Conservation (phyloP, 2,329 filamentous ascomycete species). For the Penicillium freii region DNA sequence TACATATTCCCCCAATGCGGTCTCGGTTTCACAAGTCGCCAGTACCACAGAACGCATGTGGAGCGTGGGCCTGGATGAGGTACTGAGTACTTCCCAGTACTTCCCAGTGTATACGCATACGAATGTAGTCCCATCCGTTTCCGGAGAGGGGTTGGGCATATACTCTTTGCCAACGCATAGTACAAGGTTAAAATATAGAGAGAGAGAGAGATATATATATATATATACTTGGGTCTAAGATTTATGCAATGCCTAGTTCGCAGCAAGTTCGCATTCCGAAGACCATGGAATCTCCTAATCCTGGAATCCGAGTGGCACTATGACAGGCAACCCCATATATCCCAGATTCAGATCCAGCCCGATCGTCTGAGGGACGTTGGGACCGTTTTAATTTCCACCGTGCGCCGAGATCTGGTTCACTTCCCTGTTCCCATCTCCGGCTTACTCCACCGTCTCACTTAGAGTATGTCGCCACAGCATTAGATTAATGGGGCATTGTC, state of each 20-base stretch:
- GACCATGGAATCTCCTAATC: background rate
- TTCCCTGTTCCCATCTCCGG: constrained; percentile 18
- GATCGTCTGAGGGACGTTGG: background rate
- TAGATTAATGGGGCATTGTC: background rate
- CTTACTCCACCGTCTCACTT: constrained; percentile 22
- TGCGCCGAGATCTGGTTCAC: constrained; percentile 21
- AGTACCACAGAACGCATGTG: background rate
- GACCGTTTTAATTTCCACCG: constrained; percentile 21
- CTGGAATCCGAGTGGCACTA: background rate
- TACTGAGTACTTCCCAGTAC: background rate
- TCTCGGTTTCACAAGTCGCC: constrained; percentile 1
- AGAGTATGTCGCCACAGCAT: constrained; percentile 18
- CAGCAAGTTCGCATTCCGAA: constrained; percentile 8
- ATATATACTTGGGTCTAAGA: background rate
- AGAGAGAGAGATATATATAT: background rate
- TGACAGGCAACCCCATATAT: background rate
- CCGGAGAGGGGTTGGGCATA: constrained; percentile 14
- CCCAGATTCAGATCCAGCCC: background rate
- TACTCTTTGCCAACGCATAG: constrained; percentile 1
- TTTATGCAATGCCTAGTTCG: background rate
- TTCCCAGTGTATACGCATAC: background rate
- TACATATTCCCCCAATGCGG: background rate
- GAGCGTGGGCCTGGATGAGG: background rate
- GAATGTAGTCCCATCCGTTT: constrained; percentile 6
- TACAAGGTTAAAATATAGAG: background rate